Evolutionary conservation across 768 basidiomycete genomes (phyloP).

Genomic region (Phanerochaete sordida): DNA sequence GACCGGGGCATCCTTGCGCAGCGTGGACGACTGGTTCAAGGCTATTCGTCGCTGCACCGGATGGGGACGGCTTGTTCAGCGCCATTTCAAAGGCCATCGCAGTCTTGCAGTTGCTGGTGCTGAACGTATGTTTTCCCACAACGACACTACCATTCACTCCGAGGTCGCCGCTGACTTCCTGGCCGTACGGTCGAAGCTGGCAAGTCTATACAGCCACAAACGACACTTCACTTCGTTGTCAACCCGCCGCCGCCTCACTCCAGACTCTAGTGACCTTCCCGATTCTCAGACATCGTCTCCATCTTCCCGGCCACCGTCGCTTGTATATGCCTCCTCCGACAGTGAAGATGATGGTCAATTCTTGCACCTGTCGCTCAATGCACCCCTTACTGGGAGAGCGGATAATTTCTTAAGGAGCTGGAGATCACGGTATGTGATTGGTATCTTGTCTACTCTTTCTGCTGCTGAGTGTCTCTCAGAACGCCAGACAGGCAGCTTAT

Average conservation of each 20-base stretch:
- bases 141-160: background rate
- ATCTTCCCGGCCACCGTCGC: background rate
- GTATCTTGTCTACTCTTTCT: too few species aligned
- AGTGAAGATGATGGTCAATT: slow-evolving; percentile 11
- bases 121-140: background rate
- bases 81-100: slow-evolving; percentile 10
- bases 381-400: too few species aligned
- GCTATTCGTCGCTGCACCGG: slow-evolving; percentile 8
- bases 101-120: slow-evolving; percentile 4
- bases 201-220: background rate
- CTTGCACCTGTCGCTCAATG: background rate
- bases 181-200: background rate
- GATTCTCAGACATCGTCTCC: background rate
- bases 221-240: too few species aligned
- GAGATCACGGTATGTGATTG: too few species aligned
- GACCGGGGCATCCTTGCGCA: background rate
- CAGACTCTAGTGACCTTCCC: too few species aligned
- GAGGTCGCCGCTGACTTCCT: background rate
- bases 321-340: slow-evolving; percentile 8
- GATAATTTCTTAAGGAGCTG: too few species aligned
- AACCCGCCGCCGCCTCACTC: too few species aligned
- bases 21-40: slow-evolving; percentile 16
- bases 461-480: too few species aligned
- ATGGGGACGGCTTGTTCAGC: slow-evolving; percentile 6
- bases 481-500: too few species aligned